Conservation (phyloP, 208 protist species). For the Wallacemonas rigidus region DNA sequence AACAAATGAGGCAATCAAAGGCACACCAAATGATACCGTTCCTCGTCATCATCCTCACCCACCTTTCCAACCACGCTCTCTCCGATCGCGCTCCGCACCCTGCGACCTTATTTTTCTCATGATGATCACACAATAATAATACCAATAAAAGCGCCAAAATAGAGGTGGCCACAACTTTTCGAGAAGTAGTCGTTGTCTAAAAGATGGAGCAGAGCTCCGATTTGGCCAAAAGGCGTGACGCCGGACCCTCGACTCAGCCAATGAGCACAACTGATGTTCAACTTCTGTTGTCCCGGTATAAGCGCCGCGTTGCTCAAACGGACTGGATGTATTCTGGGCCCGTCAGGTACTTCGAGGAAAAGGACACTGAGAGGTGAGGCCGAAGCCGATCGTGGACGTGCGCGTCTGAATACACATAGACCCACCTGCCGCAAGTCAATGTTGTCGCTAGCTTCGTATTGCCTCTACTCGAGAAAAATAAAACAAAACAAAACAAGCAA, state of each 20-base stretch:
- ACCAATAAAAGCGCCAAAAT: no score
- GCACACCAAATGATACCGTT: no score
- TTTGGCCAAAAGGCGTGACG: background rate
- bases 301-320: background rate
- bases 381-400: background rate
- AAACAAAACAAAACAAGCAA: no score
- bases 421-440: no score
- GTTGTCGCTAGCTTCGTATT: background rate
- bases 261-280: slow-evolving; percentile 10
- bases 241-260: background rate
- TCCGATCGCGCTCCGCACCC: no score
- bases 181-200: no score
- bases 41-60: no score
- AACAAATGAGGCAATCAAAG: no score
- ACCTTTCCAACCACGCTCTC: no score
- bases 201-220: background rate
- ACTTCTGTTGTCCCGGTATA: slow-evolving; percentile 9
- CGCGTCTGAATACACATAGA: background rate
- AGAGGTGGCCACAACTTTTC: no score
- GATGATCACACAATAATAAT: no score
- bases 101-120: no score
- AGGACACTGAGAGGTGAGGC: background rate
- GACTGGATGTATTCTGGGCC: slow-evolving; percentile 22
- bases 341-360: slow-evolving; percentile 16
- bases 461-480: background rate